These are phyloP conservation scores for Phaeolepiota aurea DNA, from an alignment of 768 basidiomycete genomes.

Conservation along the genomic window DNA sequence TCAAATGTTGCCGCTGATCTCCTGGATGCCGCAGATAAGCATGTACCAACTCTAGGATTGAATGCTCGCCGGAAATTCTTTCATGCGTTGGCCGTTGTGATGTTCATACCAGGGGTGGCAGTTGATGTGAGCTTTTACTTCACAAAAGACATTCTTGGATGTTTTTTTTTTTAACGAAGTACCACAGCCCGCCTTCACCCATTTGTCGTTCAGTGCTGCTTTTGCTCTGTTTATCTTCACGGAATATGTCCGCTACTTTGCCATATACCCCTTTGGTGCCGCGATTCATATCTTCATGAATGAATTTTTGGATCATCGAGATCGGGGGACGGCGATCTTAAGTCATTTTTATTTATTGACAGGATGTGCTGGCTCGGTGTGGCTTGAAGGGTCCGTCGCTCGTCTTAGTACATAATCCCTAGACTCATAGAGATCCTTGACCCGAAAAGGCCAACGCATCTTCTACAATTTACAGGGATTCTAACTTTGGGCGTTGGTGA, in stretches of 20 bases:
- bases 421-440: constrained; percentile 1
- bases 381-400: constrained; percentile 82
- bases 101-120: constrained; percentile 94
- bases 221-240: constrained; percentile 94
- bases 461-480: constrained; percentile 73
- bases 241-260: constrained; percentile 98
- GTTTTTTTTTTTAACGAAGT: constrained; percentile 8
- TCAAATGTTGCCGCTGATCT: constrained; percentile 56
- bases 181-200: constrained; percentile 87
- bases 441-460: constrained; percentile 31
- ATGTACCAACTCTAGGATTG: constrained; percentile 79
- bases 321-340: constrained; percentile 90
- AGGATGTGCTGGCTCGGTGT: constrained; percentile 88
- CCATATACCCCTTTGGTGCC: constrained; percentile 93
- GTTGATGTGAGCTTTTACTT: constrained; percentile 62
- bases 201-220: constrained; percentile 89
- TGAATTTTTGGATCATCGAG: constrained; percentile 94
- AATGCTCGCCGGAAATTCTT: constrained; percentile 96
- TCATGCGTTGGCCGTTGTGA: constrained; percentile 89
- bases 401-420: not conserved
- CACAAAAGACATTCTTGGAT: constrained; percentile 5
- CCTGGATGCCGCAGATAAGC: constrained; percentile 83
- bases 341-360: constrained; percentile 97
- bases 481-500: constrained; percentile 89
- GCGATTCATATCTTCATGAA: constrained; percentile 92